phyloP scores from a whole-genome alignment of 768 basidiomycete species.

The Russula emetica region DNA sequence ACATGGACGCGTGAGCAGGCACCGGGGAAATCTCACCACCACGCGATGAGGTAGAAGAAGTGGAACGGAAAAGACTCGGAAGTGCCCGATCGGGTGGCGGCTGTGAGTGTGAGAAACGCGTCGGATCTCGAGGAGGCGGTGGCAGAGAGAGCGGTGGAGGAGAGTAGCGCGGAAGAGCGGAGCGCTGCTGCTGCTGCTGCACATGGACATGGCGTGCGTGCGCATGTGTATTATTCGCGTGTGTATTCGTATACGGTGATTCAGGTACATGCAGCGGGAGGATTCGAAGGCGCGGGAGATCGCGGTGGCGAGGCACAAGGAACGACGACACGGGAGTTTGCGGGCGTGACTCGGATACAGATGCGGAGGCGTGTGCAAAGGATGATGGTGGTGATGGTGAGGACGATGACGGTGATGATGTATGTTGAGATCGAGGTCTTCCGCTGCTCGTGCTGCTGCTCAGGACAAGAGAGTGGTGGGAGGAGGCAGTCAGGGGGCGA shows the following conservation, averaged over 20 bases:
- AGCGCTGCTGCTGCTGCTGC: background rate
- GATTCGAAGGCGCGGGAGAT: slow-evolving; percentile 22
- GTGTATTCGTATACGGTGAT: slow-evolving; percentile 5
- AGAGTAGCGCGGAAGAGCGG: background rate
- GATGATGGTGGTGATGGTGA: background rate
- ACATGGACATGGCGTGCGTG: background rate
- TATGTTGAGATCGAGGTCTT: background rate
- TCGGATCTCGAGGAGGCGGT: background rate
- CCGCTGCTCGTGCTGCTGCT: background rate
- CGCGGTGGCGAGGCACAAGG: slow-evolving; percentile 14
- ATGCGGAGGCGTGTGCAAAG: background rate
- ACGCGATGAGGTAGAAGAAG: background rate
- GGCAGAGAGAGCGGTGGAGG: background rate
- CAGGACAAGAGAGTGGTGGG: background rate
- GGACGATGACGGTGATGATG: background rate
- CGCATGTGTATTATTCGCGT: background rate
- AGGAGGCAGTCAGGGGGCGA: background rate
- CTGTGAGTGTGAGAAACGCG: background rate
- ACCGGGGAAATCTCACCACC: slow-evolving; percentile 5
- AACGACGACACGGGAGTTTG: slow-evolving; percentile 14
- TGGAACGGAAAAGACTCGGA: background rate
- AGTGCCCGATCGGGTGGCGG: background rate
- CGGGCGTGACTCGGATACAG: slow-evolving; percentile 5
- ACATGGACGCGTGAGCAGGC: background rate
- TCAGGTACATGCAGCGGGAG: slow-evolving; percentile 22